These are phyloP conservation scores for Stagonosporopsis tanaceti DNA, from an alignment of 2,329 filamentous ascomycete species.

Conservation along the genomic window DNA sequence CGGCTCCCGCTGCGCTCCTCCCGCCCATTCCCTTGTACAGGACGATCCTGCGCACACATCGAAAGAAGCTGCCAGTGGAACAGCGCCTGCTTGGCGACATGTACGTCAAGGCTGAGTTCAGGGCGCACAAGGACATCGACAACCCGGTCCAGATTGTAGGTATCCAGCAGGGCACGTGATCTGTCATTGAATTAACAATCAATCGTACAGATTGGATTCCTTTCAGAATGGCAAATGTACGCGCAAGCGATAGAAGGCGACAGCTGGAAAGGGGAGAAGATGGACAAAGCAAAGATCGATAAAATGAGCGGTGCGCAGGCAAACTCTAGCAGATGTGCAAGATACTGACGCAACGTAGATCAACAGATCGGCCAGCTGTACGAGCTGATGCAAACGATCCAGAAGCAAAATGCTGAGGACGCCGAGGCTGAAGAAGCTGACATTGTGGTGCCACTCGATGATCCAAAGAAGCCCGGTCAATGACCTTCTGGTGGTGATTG, in stretches of 20 bases:
- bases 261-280: conserved; percentile 80
- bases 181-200: conserved; percentile 14
- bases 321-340: background rate
- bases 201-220: conserved; percentile 80
- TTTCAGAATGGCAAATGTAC: conserved; percentile 96
- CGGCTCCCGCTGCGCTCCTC: conserved; percentile 71
- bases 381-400: conserved; percentile 88
- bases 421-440: conserved; percentile 47
- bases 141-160: conserved; percentile 90
- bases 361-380: conserved; percentile 94
- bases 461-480: conserved; percentile 37
- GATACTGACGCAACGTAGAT: conserved; percentile 61
- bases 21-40: conserved; percentile 91
- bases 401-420: conserved; percentile 59
- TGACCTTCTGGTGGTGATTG: conserved; percentile 29
- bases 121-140: conserved; percentile 81
- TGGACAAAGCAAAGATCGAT: conserved; percentile 83
- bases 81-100: conserved; percentile 85
- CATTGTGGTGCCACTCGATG: conserved; percentile 42
- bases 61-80: conserved; percentile 76
- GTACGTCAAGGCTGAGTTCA: conserved; percentile 93
- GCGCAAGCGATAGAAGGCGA: conserved; percentile 92
- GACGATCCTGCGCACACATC: conserved; percentile 83
- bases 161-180: conserved; percentile 10
- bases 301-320: conserved; percentile 85